A percentile compares a stretch with the other conserved stretches of the same genome.
Conservation (phyloP, 2,329 filamentous ascomycete species). For the Tolypocladium ovalisporum region DNA sequence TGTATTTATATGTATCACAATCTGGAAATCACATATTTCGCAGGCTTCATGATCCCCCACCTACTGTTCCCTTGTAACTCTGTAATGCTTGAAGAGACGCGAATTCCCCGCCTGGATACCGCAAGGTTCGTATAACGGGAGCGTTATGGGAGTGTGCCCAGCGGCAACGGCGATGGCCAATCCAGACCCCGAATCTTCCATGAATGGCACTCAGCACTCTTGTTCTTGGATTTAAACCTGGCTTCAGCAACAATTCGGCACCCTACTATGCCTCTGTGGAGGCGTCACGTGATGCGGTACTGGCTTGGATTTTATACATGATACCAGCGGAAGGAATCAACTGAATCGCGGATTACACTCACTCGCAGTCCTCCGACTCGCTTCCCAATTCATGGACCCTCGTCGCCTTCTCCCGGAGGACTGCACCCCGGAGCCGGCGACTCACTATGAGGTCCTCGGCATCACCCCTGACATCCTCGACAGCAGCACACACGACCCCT, state of each 20-base stretch:
- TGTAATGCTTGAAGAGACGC: neutral
- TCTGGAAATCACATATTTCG: constrained; percentile 1
- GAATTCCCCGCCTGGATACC: neutral
- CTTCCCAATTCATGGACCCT: neutral
- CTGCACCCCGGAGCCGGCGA: constrained; percentile 17
- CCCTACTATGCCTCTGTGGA: neutral
- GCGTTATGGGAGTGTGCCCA: neutral
- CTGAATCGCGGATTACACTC: neutral
- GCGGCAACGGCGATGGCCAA: neutral
- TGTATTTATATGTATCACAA: constrained; percentile 21
- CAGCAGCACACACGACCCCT: constrained; percentile 26
- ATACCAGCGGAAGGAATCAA: neutral
- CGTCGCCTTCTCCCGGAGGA: constrained; percentile 2
- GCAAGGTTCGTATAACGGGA: neutral
- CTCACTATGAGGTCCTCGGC: constrained; percentile 51
- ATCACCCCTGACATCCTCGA: constrained; percentile 38
- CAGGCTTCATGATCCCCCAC: neutral
- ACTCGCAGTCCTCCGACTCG: neutral
- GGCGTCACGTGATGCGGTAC: neutral
- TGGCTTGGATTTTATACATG: neutral
- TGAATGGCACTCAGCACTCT: neutral
- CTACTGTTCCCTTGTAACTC: neutral
- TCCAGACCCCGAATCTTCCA: neutral
- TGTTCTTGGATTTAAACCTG: neutral
- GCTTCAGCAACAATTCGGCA: neutral